Evolutionary conservation across 2,329 filamentous ascomycete genomes (phyloP).

Genomic region (Metarhizium guizhouense): DNA sequence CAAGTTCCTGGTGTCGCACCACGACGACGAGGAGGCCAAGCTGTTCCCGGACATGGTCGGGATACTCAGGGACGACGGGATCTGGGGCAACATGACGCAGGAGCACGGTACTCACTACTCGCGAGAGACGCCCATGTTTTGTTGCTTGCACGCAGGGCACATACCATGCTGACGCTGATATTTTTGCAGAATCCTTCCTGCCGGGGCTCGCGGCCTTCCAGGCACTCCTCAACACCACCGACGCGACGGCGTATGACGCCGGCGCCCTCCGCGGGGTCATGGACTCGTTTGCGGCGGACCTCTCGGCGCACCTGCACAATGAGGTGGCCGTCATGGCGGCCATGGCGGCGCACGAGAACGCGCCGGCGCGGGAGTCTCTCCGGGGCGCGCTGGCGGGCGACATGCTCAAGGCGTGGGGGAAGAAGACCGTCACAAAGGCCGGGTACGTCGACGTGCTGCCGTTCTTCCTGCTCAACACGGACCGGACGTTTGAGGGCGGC

Average conservation of each 20-base stretch:
- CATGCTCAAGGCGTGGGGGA: conserved; percentile 53
- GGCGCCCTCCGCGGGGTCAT: conserved; percentile 39
- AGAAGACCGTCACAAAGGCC: conserved; percentile 53
- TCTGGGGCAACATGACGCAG: conserved; percentile 43
- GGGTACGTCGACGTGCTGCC: conserved; percentile 51
- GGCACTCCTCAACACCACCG: conserved; percentile 37
- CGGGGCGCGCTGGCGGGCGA: conserved; percentile 35
- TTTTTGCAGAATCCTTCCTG: conserved; percentile 35
- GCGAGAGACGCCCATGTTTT: too few relatives aligned
- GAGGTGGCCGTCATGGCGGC: conserved; percentile 43
- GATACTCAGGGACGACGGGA: conserved; percentile 37
- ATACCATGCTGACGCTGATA: background rate
- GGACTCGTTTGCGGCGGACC: conserved; percentile 39
- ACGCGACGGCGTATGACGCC: conserved; percentile 23
- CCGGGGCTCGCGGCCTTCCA: conserved; percentile 41
- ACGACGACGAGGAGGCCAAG: conserved; percentile 49
- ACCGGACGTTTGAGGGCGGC: conserved; percentile 49
- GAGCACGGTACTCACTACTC: conserved; percentile 38
- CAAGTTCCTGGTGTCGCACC: conserved; percentile 50
- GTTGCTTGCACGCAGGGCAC: too few relatives aligned
- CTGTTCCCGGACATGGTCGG: conserved; percentile 48
- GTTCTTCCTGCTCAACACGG: conserved; percentile 56
- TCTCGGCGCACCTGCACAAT: conserved; percentile 46
- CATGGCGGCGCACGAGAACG: conserved; percentile 39
- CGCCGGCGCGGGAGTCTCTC: conserved; percentile 36